Conservation (phyloP, 768 basidiomycete genomes). For the Lactifluus volemus region DNA sequence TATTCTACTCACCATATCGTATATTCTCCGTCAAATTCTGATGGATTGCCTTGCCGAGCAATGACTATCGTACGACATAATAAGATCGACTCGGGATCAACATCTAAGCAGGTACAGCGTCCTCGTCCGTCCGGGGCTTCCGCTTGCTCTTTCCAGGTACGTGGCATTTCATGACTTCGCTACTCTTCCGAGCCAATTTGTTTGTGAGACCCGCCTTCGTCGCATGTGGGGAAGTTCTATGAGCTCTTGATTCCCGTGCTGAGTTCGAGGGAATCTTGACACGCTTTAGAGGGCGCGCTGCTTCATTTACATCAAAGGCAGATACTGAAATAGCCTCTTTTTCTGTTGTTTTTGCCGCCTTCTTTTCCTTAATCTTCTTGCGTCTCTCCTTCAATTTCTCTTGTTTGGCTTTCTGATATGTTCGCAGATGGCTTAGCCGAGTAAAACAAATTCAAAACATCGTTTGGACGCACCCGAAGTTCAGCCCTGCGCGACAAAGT, state of each 20-base stretch:
- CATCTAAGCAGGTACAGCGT: not conserved
- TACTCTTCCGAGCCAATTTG: not conserved
- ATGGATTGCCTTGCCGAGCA: too few relatives aligned
- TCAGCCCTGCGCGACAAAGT: constrained; percentile 48
- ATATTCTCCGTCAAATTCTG: too few relatives aligned
- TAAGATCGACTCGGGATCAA: not conserved
- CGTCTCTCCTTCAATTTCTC: constrained; percentile 39
- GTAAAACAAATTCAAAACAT: not conserved
- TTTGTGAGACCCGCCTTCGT: not conserved
- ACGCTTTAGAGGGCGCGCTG: not conserved
- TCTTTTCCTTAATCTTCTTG: constrained; percentile 38
- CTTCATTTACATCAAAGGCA: not conserved
- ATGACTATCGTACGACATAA: not conserved
- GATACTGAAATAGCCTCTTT: not conserved
- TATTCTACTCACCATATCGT: too few relatives aligned
- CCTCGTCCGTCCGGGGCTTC: not conserved
- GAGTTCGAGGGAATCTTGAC: not conserved
- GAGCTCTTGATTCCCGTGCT: not conserved
- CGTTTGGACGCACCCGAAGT: constrained; percentile 44
- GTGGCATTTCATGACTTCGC: not conserved
- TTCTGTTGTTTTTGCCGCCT: constrained; percentile 13
- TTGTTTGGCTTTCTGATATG: constrained; percentile 39
- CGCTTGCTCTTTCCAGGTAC: not conserved
- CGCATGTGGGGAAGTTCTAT: not conserved
- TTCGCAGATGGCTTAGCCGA: not conserved